Evolutionary conservation across 805 yeast genomes (phyloP).

Genomic region (Candida vaughaniae): DNA sequence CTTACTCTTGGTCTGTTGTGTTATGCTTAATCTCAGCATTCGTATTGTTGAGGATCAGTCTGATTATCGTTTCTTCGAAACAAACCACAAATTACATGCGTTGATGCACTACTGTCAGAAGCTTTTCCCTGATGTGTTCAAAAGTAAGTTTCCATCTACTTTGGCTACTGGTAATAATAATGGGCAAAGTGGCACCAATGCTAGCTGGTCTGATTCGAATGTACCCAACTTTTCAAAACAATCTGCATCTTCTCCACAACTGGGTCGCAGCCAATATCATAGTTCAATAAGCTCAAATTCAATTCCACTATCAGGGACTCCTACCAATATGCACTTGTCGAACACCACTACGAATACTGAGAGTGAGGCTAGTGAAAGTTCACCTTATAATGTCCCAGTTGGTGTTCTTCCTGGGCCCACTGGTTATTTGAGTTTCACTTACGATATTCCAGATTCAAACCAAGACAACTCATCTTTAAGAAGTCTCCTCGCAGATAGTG

Average conservation of each 20-base stretch:
- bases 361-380: not conserved
- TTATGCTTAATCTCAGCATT: constrained; percentile 21
- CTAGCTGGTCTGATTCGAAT: no score
- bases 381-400: constrained; percentile 7
- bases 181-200: not conserved
- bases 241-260: no score
- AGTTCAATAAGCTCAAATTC: no score
- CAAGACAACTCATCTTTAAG: not conserved
- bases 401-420: constrained; percentile 14
- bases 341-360: not conserved
- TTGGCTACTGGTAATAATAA: not conserved
- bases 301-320: not conserved
- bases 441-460: not conserved
- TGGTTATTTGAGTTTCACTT: constrained; percentile 13
- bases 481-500: not conserved
- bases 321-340: not conserved
- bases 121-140: constrained; percentile 20
- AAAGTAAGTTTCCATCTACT: constrained; percentile 1
- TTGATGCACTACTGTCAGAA: constrained; percentile 18
- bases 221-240: no score
- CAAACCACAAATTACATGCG: constrained; percentile 16
- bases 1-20: constrained; percentile 18
- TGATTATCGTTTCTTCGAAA: constrained; percentile 15
- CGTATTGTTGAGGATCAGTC: constrained; percentile 22
- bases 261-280: not conserved